Evolutionary conservation across 2,329 filamentous ascomycete genomes (phyloP).

Genomic region (Venturia effusa): DNA sequence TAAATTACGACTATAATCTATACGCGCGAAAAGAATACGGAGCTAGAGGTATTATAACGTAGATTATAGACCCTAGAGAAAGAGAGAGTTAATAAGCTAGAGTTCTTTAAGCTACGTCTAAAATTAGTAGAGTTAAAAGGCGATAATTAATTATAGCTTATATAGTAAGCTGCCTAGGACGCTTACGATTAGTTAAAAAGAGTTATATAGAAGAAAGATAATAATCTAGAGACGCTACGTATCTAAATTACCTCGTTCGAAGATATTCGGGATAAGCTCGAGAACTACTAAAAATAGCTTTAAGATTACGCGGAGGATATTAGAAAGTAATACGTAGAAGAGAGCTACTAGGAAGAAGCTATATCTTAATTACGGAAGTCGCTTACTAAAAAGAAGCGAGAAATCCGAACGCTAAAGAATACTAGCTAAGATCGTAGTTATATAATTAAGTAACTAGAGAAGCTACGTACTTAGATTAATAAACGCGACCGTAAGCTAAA

Average conservation of each 20-base stretch:
- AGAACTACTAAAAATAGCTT: slow-evolving; percentile 23
- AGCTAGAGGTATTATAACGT: slow-evolving; percentile 22
- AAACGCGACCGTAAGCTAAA: slow-evolving; percentile 24
- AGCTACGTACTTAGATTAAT: slow-evolving; percentile 20
- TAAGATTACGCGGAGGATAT: slow-evolving; percentile 25
- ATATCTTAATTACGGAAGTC: slow-evolving; percentile 21
- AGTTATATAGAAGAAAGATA: slow-evolving; percentile 26
- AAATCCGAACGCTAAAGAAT: slow-evolving; percentile 23
- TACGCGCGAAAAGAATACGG: slow-evolving; percentile 18
- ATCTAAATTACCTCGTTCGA: slow-evolving; percentile 25
- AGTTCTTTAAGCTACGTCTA: slow-evolving; percentile 29
- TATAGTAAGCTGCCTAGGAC: slow-evolving; percentile 28
- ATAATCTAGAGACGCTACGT: slow-evolving; percentile 27
- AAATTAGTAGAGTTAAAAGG: slow-evolving; percentile 29
- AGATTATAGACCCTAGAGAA: slow-evolving; percentile 22
- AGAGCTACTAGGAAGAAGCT: slow-evolving; percentile 21
- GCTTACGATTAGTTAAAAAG: slow-evolving; percentile 27
- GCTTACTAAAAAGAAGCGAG: slow-evolving; percentile 22
- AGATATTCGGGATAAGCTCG: slow-evolving; percentile 25
- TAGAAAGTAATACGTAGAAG: slow-evolving; percentile 21
- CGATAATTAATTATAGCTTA: slow-evolving; percentile 29
- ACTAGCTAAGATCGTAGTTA: slow-evolving; percentile 7
- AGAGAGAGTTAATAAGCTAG: slow-evolving; percentile 29
- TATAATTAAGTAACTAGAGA: slow-evolving; percentile 23
- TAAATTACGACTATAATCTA: slow-evolving; percentile 9